Base-by-base conservation (phyloP, 371 early-diverging fungal genomes). In the Paraphysoderma sedebokerense region DNA sequence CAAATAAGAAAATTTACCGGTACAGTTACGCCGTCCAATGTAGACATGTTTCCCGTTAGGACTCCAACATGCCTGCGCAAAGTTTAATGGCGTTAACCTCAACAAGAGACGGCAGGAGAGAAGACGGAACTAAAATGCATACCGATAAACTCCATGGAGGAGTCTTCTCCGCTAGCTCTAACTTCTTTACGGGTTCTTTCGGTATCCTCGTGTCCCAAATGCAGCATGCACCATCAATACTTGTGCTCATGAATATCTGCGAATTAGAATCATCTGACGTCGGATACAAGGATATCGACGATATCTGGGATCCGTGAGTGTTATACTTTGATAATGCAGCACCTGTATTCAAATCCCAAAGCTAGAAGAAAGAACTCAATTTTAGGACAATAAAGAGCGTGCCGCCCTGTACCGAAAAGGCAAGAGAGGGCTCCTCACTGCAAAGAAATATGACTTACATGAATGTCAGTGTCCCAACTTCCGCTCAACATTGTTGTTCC, bases 291-390 rank as follows among this genome's bases (percentile, higher is more conserved):
- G 70, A 59, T 3, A 79, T 55, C 0, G 82, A 76, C 17, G 85
- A 79, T 34, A 95, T 68, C 48, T 89, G 92, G 0, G 92, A 80
- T 22, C 62, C 68, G 52, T 85, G 81, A 23, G 81, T 81, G 4
- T 62, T 53, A 58, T 79, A 87, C 2, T 65, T 65, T 7, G 81
- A 70, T n/a, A 81, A 67, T 0, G 79, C 45, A 2, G 60, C 50
- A 5, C 97, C 97, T 5, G 69, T 75, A 38, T 96, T 74, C 13
- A 93, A 69, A 59, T 91, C 89, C 95, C 95, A 93, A 60, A 82
- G 77, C 77, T 87, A 59, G n/a, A 37, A 7, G 9, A 5, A 5
- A 3, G 3, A 19, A 24, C 20, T 37, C 9, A 37, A 24, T 37
- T 9, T 5, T 9, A 3, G 19, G 17, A 37, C 3, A 24, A 24